Percentiles rank a stretch among this genome's conserved stretches.
Conservation (phyloP, 495 filamentous ascomycete genomes). For the Talaromyces proteolyticus region DNA sequence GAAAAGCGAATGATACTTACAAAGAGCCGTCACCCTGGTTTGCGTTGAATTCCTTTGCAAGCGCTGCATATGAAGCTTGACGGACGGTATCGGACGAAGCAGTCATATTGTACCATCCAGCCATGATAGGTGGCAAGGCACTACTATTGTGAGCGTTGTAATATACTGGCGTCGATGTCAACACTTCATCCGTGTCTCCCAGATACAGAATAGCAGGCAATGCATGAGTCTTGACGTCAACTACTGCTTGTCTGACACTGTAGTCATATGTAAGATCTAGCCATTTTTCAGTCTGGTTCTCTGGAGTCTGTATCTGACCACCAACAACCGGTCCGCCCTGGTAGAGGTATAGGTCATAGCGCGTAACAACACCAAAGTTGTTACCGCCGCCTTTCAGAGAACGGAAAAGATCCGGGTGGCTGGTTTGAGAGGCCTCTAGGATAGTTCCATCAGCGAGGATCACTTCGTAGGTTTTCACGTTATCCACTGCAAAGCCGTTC, state of each 20-base stretch:
- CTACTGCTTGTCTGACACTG: neutral
- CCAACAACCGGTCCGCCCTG: constrained; percentile 8
- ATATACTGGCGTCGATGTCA: neutral
- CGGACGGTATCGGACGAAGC: neutral
- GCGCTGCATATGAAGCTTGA: neutral
- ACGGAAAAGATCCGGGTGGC: constrained; percentile 32
- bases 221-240: neutral
- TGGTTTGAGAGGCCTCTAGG: constrained; percentile 20
- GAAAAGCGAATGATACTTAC: neutral
- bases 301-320: constrained; percentile 1
- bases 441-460: constrained; percentile 39
- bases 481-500: constrained; percentile 26
- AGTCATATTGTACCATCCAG: neutral
- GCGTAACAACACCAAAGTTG: constrained; percentile 39
- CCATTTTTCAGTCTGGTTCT: constrained; percentile 7
- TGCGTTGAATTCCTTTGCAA: neutral
- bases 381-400: constrained; percentile 43
- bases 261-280: constrained; percentile 11
- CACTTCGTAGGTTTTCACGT: constrained; percentile 20
- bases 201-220: neutral
- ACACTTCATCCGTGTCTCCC: neutral
- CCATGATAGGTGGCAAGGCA: neutral
- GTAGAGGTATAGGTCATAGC: constrained; percentile 13
- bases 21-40: neutral
- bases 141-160: neutral